Percentiles rank a stretch among this genome's conserved stretches.
Evolutionary conservation across 225 moss, liverwort and hornwort species (phyloP).

Genomic region (Pseudisothecium myosuroides): DNA sequence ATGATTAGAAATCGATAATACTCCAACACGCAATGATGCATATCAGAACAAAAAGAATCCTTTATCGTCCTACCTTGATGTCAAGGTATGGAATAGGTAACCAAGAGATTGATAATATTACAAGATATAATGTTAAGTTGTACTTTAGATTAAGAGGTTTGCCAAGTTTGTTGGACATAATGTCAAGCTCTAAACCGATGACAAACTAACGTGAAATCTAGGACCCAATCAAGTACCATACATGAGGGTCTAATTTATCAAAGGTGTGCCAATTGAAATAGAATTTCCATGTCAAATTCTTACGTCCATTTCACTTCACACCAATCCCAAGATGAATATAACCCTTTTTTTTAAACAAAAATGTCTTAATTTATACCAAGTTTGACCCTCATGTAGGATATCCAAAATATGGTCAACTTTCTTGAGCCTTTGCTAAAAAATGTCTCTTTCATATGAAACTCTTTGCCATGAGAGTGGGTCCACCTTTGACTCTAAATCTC

Average conservation of each 20-base stretch:
- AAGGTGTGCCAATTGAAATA: rapidly evolving
- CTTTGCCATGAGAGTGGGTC: background rate
- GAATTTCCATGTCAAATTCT: background rate
- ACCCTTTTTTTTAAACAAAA: background rate
- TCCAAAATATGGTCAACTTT: background rate
- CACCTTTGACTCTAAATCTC: background rate
- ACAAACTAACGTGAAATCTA: background rate
- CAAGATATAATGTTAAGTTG: background rate
- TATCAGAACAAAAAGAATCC: background rate
- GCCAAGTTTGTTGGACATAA: rapidly evolving
- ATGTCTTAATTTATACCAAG: background rate
- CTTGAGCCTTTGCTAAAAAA: background rate
- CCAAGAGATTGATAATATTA: background rate
- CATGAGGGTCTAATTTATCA: rapidly evolving
- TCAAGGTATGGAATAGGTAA: background rate
- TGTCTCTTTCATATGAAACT: background rate
- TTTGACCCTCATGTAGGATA: background rate
- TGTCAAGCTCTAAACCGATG: no score
- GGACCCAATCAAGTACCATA: rapidly evolving
- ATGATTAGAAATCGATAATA: background rate
- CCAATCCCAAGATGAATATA: background rate
- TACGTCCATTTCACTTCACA: background rate
- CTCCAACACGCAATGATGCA: rapidly evolving
- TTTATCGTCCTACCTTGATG: background rate
- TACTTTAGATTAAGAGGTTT: background rate